phyloP scores from a whole-genome alignment of 768 basidiomycete genomes.

The Boletellus sp. region DNA sequence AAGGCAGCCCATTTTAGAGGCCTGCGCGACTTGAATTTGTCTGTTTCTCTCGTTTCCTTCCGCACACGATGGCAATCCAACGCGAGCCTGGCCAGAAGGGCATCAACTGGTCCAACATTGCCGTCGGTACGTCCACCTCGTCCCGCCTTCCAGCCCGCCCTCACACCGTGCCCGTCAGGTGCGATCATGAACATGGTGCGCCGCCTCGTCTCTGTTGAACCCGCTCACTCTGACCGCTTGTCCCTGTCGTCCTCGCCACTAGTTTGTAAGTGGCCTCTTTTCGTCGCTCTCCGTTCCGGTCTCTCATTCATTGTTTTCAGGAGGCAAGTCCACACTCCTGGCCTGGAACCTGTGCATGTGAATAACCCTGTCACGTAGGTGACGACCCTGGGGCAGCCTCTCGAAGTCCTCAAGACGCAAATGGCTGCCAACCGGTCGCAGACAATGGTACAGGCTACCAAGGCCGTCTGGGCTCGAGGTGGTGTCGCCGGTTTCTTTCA shows the following conservation, averaged over 20 bases:
- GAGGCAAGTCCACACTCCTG: conserved; percentile 55
- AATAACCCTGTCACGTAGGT: conserved; percentile 51
- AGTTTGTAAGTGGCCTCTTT: conserved; percentile 44
- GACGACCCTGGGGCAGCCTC: conserved; percentile 94
- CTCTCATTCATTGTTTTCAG: conserved; percentile 37
- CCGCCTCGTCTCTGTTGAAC: conserved; percentile 33
- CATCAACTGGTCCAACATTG: conserved; percentile 92
- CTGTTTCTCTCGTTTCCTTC: conserved; percentile 8
- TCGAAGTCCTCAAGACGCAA: conserved; percentile 98
- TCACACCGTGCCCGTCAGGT: conserved; percentile 45
- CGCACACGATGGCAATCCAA: conserved; percentile 66
- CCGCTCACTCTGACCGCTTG: conserved; percentile 7
- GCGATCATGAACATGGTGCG: conserved; percentile 97
- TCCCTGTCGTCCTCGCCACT: not conserved
- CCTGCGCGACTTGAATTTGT: not conserved
- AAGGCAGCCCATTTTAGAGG: conserved; percentile 13
- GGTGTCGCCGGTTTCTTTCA: conserved; percentile 91
- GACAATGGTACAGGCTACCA: conserved; percentile 81
- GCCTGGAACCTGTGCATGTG: not conserved
- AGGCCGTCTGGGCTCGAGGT: conserved; percentile 88
- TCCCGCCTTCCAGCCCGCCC: conserved; percentile 9
- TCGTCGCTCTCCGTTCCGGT: not conserved
- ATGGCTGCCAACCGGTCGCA: conserved; percentile 98
- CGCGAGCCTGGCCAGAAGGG: conserved; percentile 90
- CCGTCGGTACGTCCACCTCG: conserved; percentile 64